A percentile compares a stretch with the other conserved stretches of the same genome.
Conservation (phyloP, 352 stramenopile genomes). For the Phytophthora podocarpi region DNA sequence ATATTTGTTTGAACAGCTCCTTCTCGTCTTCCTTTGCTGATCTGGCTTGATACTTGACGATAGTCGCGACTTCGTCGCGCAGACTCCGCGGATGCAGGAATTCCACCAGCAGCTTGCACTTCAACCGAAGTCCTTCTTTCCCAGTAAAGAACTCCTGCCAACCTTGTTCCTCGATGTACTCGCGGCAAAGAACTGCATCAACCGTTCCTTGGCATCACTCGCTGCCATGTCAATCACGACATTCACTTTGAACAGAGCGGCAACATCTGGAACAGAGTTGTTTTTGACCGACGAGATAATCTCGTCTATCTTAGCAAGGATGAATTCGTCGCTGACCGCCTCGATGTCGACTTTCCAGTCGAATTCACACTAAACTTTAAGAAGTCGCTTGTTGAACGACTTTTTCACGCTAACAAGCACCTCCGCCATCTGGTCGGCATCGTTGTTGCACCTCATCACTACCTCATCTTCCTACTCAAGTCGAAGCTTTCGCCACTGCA, state of each 20-base stretch:
- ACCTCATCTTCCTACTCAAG: conserved; percentile 11
- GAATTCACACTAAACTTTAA: conserved; percentile 13
- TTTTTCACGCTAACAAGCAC: conserved; percentile 11
- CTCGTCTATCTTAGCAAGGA: conserved; percentile 18
- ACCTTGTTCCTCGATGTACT: conserved; percentile 23
- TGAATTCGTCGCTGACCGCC: conserved; percentile 15
- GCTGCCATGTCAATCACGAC: conserved; percentile 13
- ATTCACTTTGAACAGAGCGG: conserved; percentile 24
- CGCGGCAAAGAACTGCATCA: conserved; percentile 22
- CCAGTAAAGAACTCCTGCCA: conserved; percentile 18
- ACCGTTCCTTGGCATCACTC: conserved; percentile 10
- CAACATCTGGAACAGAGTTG: conserved; percentile 18
- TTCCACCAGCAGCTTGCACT: conserved; percentile 17
- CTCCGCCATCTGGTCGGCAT: conserved; percentile 1
- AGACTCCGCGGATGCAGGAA: conserved; percentile 8
- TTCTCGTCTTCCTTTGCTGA: conserved; percentile 11
- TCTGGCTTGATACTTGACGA: conserved; percentile 13
- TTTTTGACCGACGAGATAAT: conserved; percentile 26
- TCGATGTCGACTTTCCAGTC: conserved; percentile 7
- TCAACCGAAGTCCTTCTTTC: conserved; percentile 6
- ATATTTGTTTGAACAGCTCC: conserved; percentile 18
- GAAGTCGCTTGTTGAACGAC: conserved; percentile 10
- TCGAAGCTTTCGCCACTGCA: conserved; percentile 6
- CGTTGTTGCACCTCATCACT: conserved; percentile 11
- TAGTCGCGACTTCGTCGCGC: conserved; percentile 7